These are phyloP conservation scores for Prunus dulcis DNA, from an alignment of 306 rosid genomes.

Conservation along the genomic window DNA sequence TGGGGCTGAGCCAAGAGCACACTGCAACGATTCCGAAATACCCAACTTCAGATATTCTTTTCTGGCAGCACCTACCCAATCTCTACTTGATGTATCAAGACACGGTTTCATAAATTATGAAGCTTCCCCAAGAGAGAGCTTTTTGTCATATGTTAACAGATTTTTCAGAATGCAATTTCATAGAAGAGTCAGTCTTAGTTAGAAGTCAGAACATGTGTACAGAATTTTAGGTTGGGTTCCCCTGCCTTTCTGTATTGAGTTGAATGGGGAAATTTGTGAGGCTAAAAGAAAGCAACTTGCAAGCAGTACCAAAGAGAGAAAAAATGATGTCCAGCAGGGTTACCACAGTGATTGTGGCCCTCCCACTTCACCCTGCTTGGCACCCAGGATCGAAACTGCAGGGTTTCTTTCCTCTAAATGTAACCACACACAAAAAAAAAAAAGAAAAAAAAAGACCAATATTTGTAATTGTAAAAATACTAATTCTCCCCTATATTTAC, in stretches of 20 bases:
- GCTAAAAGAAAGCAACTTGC: background rate
- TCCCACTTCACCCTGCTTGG: too few species aligned
- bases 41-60: constrained; percentile 41
- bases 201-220: background rate
- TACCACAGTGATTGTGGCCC: too few species aligned
- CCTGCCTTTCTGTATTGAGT: background rate
- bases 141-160: background rate
- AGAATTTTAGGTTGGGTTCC: background rate
- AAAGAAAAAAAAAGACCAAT: too few species aligned
- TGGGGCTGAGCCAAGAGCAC: constrained; percentile 26
- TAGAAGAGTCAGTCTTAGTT: constrained; percentile 9
- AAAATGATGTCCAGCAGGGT: background rate
- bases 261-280: background rate
- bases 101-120: constrained; percentile 11
- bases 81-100: background rate
- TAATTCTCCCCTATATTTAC: too few species aligned
- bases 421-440: too few species aligned
- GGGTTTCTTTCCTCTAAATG: too few species aligned
- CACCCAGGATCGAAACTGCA: too few species aligned
- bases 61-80: constrained; percentile 24
- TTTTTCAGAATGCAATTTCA: constrained; percentile 19
- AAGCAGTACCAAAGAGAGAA: background rate
- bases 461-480: too few species aligned
- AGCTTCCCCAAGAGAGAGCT: constrained; percentile 6
- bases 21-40: constrained; percentile 14